A percentile compares a stretch with the other conserved stretches of the same genome.
phyloP scores from a whole-genome alignment of 768 basidiomycete genomes.

The Gautieria morchelliformis region DNA sequence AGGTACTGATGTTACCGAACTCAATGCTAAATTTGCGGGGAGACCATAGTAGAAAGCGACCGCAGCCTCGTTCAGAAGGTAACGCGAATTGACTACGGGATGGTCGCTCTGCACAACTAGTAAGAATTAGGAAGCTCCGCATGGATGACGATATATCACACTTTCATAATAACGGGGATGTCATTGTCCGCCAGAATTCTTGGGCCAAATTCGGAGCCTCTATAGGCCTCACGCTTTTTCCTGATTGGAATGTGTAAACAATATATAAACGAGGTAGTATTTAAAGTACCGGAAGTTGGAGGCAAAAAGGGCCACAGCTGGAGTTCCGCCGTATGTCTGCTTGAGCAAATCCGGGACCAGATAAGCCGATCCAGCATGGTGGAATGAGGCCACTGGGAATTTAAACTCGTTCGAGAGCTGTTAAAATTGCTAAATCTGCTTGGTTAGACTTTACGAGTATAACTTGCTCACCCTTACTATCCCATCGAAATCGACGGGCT shows the following conservation, averaged over 20 bases:
- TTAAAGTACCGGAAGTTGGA: constrained; percentile 51
- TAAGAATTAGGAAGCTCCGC: neutral
- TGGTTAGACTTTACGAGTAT: neutral
- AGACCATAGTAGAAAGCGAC: constrained; percentile 78
- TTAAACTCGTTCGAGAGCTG: constrained; percentile 87
- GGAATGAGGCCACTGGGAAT: constrained; percentile 72
- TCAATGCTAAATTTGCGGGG: constrained; percentile 55
- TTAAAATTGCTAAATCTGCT: neutral
- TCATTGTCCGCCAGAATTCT: constrained; percentile 61
- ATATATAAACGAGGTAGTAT: neutral
- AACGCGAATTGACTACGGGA: constrained; percentile 56
- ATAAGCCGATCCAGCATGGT: constrained; percentile 85
- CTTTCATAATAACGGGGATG: constrained; percentile 70
- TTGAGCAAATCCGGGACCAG: constrained; percentile 80
- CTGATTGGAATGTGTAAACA: constrained; percentile 3
- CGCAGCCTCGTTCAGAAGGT: constrained; percentile 76
- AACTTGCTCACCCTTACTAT: constrained; percentile 48
- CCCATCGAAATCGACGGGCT: constrained; percentile 62
- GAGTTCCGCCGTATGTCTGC: constrained; percentile 61
- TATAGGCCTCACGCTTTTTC: constrained; percentile 69
- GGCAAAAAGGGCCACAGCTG: constrained; percentile 73
- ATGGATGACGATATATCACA: constrained; percentile 11
- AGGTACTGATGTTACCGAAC: constrained; percentile 64
- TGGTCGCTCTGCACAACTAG: constrained; percentile 42
- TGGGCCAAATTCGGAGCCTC: constrained; percentile 72